These are phyloP conservation scores for Pyracantha coccinea DNA, from an alignment of 331 rosid genomes.

Conservation along the genomic window DNA sequence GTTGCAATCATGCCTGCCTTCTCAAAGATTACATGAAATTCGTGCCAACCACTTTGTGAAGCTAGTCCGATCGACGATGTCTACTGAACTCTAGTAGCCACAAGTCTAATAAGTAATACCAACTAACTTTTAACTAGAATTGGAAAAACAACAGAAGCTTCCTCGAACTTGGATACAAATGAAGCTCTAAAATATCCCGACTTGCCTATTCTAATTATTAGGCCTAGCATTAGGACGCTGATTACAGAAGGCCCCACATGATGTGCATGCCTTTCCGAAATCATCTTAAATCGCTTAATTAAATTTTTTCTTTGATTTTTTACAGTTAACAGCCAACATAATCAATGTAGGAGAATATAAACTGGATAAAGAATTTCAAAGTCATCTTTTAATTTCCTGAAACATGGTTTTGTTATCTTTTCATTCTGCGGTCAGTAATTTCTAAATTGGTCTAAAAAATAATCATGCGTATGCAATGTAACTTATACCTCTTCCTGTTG, in stretches of 20 bases:
- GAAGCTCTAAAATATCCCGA: background rate
- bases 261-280: background rate
- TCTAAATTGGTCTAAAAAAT: background rate
- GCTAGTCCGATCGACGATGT: background rate
- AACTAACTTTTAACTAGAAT: background rate
- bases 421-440: background rate
- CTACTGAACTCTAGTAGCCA: background rate
- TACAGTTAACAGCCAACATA: background rate
- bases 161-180: background rate
- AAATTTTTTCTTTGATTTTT: background rate
- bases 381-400: background rate
- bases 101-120: background rate
- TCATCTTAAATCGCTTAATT: background rate
- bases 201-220: background rate
- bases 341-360: background rate
- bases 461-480: conserved; percentile 2
- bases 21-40: background rate
- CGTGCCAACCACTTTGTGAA: background rate
- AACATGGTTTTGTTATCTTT: background rate
- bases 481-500: conserved; percentile 5
- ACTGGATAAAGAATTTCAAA: background rate
- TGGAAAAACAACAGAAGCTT: background rate
- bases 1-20: background rate
- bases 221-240: background rate
- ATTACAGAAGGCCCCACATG: background rate